These are phyloP conservation scores for Phellinidium pouzarii DNA, from an alignment of 1,284 basidiomycete genomes.

Conservation along the genomic window DNA sequence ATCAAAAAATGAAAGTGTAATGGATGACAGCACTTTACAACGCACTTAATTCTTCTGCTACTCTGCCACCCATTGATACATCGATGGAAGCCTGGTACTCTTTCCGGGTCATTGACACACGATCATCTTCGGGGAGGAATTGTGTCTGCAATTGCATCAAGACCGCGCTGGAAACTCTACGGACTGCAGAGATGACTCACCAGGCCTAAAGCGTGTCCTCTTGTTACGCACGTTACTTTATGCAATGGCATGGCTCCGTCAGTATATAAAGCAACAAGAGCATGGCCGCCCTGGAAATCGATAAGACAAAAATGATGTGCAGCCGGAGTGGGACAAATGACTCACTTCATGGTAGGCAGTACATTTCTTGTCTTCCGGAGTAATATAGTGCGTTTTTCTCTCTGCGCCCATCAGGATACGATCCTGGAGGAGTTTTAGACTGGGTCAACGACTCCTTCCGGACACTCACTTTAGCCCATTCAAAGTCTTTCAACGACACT, in stretches of 20 bases:
- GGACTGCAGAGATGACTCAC: slow-evolving; percentile 44
- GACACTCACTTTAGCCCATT: slow-evolving; percentile 89
- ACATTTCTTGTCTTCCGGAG: slow-evolving; percentile 75
- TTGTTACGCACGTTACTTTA: slow-evolving; percentile 93
- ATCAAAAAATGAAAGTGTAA: slow-evolving; percentile 6
- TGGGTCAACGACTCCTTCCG: slow-evolving; percentile 12
- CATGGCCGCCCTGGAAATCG: slow-evolving; percentile 72
- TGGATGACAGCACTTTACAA: too few relatives aligned
- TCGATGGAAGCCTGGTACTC: slow-evolving; percentile 79
- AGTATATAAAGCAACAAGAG: slow-evolving; percentile 85
- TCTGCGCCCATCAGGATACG: slow-evolving; percentile 95
- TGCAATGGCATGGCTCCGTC: slow-evolving; percentile 91
- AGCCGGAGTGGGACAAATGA: slow-evolving; percentile 10
- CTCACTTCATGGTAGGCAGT: slow-evolving; percentile 90
- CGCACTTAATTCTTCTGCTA: slow-evolving; percentile 85
- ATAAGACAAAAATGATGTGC: neutral
- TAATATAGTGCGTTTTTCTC: slow-evolving; percentile 81
- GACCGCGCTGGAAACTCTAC: slow-evolving; percentile 1
- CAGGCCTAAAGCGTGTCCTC: slow-evolving; percentile 86
- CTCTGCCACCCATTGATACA: slow-evolving; percentile 88
- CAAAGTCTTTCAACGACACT: slow-evolving; percentile 79
- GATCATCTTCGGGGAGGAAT: slow-evolving; percentile 80
- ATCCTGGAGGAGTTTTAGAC: slow-evolving; percentile 42
- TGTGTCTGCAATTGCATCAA: slow-evolving; percentile 53
- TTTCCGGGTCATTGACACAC: slow-evolving; percentile 60